Evolutionary conservation across 345 rosid genomes (phyloP).

Genomic region (Clausena lansium): DNA sequence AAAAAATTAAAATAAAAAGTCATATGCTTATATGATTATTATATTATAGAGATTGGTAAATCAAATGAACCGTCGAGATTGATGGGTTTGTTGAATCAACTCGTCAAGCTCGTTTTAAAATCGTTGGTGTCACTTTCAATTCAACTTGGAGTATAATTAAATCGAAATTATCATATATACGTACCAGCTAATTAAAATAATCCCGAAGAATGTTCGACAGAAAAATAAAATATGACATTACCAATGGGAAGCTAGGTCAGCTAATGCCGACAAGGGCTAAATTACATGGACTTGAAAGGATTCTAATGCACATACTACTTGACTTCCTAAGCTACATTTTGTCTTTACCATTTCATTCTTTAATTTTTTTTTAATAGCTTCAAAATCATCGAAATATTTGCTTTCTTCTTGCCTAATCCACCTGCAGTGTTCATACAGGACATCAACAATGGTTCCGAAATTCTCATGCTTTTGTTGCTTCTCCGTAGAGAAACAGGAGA

Average conservation of each 20-base stretch:
- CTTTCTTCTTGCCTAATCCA: conserved; percentile 13
- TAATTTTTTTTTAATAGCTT: neutral
- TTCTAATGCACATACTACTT: conserved; percentile 2
- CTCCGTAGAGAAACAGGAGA: conserved; percentile 14
- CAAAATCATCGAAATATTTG: conserved; percentile 9
- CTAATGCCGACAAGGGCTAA: conserved; percentile 10
- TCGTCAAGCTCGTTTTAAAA: neutral
- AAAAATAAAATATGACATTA: conserved; percentile 16
- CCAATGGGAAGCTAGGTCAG: conserved; percentile 11
- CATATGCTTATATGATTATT: too few relatives aligned
- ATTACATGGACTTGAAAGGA: conserved; percentile 6
- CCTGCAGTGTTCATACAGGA: neutral
- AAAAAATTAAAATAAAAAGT: too few relatives aligned
- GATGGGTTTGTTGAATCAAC: neutral
- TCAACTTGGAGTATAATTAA: neutral
- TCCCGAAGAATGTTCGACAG: neutral
- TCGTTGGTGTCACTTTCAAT: conserved; percentile 11
- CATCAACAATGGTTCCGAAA: conserved; percentile 21
- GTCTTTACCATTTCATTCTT: conserved; percentile 22
- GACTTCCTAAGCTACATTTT: conserved; percentile 32
- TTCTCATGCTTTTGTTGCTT: conserved; percentile 21
- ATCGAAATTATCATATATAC: neutral
- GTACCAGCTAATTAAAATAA: neutral
- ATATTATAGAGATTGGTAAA: conserved; percentile 1
- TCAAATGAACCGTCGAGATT: conserved; percentile 5